A percentile compares a stretch with the other conserved stretches of the same genome.
Evolutionary conservation across 768 basidiomycete genomes (phyloP).

Genomic region (Leccinum arenicola): DNA sequence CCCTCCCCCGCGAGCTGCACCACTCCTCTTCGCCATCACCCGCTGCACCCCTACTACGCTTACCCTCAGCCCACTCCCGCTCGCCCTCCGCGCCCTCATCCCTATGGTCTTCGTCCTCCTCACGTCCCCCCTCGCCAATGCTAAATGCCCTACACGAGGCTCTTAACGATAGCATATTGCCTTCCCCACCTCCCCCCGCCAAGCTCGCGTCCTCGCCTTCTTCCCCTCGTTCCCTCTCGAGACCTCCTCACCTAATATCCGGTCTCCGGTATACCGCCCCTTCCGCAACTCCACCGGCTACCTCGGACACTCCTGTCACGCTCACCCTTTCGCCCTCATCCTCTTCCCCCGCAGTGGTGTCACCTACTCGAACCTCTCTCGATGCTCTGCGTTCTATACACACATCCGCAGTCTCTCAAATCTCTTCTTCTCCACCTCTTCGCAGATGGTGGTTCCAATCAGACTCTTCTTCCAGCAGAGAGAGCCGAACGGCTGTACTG

Average conservation of each 20-base stretch:
- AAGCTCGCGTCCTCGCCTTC: constrained; percentile 38
- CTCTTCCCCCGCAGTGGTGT: constrained; percentile 24
- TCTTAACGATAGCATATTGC: constrained; percentile 39
- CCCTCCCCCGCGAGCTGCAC: constrained; percentile 16
- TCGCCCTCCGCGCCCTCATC: background rate
- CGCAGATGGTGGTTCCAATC: constrained; percentile 52
- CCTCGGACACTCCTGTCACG: constrained; percentile 14
- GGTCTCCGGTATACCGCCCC: constrained; percentile 61
- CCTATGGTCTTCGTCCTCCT: constrained; percentile 6
- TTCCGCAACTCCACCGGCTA: constrained; percentile 53
- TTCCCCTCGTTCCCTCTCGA: constrained; percentile 32
- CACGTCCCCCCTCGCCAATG: constrained; percentile 37
- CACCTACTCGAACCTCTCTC: constrained; percentile 45
- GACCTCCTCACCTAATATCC: constrained; percentile 52
- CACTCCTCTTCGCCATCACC: constrained; percentile 7
- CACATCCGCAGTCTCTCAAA: constrained; percentile 28
- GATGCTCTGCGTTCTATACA: constrained; percentile 53
- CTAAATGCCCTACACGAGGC: constrained; percentile 45
- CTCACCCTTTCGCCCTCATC: constrained; percentile 13
- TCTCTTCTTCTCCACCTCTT: constrained; percentile 18
- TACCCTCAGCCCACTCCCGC: constrained; percentile 5
- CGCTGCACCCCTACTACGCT: constrained; percentile 19
- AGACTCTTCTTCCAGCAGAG: constrained; percentile 38
- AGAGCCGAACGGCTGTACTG: constrained; percentile 43
- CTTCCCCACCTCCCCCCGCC: constrained; percentile 43